phyloP scores from a whole-genome alignment of 768 basidiomycete species.

The Mycena filopes region DNA sequence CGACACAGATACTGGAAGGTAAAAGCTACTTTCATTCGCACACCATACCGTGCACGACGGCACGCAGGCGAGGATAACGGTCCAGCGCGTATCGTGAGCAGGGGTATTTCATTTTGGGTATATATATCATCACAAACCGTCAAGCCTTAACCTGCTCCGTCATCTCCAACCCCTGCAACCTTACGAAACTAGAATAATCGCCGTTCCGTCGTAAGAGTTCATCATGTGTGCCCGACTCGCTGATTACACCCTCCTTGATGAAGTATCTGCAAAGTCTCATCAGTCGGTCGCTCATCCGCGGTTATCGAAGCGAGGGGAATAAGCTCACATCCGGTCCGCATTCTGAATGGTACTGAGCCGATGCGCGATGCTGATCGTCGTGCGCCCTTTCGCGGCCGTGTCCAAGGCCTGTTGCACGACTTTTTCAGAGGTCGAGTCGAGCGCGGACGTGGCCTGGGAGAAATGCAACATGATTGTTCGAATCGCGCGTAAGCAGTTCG shows the following conservation, averaged over 20 bases:
- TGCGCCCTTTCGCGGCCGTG: constrained; percentile 89
- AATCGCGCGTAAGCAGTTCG: constrained; percentile 32
- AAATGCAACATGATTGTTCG: constrained; percentile 26
- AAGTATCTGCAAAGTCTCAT: background rate
- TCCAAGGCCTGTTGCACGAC: constrained; percentile 96
- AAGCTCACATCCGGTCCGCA: constrained; percentile 65
- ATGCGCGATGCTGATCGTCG: constrained; percentile 94
- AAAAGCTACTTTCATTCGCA: no score
- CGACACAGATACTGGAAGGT: no score
- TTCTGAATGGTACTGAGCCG: constrained; percentile 77
- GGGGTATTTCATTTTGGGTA: no score
- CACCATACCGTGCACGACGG: no score
- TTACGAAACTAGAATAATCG: background rate
- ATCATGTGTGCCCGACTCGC: constrained; percentile 71
- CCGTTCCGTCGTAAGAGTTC: constrained; percentile 56
- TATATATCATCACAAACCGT: no score
- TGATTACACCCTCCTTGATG: background rate
- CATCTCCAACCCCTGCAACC: constrained; percentile 3
- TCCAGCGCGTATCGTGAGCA: no score
- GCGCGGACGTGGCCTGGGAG: constrained; percentile 79
- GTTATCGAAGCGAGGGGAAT: background rate
- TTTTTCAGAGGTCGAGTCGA: constrained; percentile 91
- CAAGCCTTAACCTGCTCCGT: no score
- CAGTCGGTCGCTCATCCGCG: no score
- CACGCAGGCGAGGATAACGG: no score